Evolutionary conservation across 495 filamentous ascomycete genomes (phyloP), one percentile per base, ranked within the genome.

Genomic region (Barbatosphaeria neglecta): DNA sequence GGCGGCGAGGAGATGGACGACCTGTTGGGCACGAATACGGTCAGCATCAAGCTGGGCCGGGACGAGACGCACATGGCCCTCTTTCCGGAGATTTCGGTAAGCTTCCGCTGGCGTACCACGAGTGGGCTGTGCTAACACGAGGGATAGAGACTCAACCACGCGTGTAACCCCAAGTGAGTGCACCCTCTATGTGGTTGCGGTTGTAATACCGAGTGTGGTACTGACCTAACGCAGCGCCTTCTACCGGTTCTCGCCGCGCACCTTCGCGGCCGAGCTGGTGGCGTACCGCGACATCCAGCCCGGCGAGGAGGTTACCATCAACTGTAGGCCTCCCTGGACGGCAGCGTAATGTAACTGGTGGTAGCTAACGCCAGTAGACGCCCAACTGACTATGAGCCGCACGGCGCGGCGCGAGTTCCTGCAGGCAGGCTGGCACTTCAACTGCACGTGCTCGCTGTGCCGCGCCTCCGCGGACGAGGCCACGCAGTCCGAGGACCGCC

Each of bases 91-190:
- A 54, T 59, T 47, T 55, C 68, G 28, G 67, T 68, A 48, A 44
- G 64, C n/a, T n/a, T n/a, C n/a, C n/a, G n/a, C n/a, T 53, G 17
- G 10, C n/a, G 3, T n/a, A n/a, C n/a, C n/a, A n/a, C n/a, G n/a
- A n/a, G n/a, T n/a, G n/a, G n/a, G n/a, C n/a, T n/a, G n/a, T 16
- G 13, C 10, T 16, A 22, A 23, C 15, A 1, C 25, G 7, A 11
- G 15, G 20, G 19, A 2, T 13, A 69, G 68, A 58, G 68, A 39
- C 57, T 70, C 18, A 72, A 70, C 44, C 67, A 72, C 37, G 60
- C 61, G 1, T 69, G 65, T 33, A 50, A 51, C 6, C 67, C 68
- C 43, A 72, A 68, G 66, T 70, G 50, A 61, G 67, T 50, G 17
- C 27, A 16, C 23, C 15, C 17, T 2, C 9, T 24, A 5, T 4